These are phyloP conservation scores for Apiospora arundinis DNA, from an alignment of 2,329 filamentous ascomycete genomes.

Conservation along the genomic window DNA sequence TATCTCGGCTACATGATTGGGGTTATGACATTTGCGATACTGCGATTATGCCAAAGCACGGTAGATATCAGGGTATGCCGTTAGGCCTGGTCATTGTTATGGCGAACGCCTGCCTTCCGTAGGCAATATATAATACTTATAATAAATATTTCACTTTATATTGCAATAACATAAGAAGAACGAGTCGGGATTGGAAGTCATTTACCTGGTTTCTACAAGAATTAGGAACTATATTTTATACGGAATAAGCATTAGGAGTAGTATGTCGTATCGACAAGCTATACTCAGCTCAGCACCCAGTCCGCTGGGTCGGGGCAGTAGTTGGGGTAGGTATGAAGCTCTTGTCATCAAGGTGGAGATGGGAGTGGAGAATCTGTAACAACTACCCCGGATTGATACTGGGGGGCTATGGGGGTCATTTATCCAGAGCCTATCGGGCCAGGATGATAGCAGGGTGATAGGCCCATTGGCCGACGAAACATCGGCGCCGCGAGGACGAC, in stretches of 20 bases:
- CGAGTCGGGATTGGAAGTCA: not conserved
- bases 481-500: not conserved
- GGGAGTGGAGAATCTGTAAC: slow-evolving; percentile 4
- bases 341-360: not conserved
- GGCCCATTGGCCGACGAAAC: not conserved
- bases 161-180: no score
- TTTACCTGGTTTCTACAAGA: not conserved
- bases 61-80: not conserved
- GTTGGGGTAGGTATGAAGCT: not conserved
- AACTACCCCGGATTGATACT: slow-evolving; percentile 4
- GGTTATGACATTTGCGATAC: not conserved
- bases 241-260: not conserved
- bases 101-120: no score
- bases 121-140: no score
- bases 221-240: no score
- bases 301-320: not conserved
- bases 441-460: not conserved
- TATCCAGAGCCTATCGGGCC: not conserved
- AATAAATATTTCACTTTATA: no score
- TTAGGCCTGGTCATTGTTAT: not conserved
- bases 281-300: not conserved
- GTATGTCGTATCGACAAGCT: not conserved
- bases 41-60: not conserved
- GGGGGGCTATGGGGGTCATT: not conserved
- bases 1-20: not conserved